A percentile compares a stretch with the other conserved stretches of the same genome.
Evolutionary conservation across 2,329 filamentous ascomycete genomes (phyloP).

Genomic region (Sclerotinia minor): DNA sequence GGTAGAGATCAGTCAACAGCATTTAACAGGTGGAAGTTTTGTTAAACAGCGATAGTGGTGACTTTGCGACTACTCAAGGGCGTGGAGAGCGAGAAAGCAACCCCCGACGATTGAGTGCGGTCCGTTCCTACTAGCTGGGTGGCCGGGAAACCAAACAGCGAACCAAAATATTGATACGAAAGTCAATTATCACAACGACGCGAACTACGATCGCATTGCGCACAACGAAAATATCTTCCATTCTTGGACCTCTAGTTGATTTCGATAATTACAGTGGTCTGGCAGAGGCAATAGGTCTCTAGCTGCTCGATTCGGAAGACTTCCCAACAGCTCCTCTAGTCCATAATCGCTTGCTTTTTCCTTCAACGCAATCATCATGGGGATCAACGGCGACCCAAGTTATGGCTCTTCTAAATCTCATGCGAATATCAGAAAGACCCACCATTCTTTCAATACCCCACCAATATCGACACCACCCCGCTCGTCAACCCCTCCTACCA

Average conservation of each 20-base stretch:
- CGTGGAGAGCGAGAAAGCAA: constrained; percentile 13
- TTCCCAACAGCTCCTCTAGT: constrained; percentile 9
- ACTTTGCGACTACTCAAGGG: neutral
- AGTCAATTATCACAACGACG: constrained; percentile 16
- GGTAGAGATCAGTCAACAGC: constrained; percentile 17
- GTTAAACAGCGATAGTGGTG: neutral
- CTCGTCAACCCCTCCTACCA: constrained; percentile 39
- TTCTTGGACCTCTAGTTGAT: neutral
- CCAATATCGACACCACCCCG: constrained; percentile 39
- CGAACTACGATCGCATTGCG: constrained; percentile 23
- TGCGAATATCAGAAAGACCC: constrained; percentile 33
- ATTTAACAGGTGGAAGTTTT: neutral
- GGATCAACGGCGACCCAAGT: constrained; percentile 33
- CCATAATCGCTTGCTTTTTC: constrained; percentile 16
- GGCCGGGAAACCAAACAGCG: constrained; percentile 22
- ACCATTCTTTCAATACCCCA: constrained; percentile 37
- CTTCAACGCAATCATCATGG: constrained; percentile 33
- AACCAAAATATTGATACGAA: constrained; percentile 20
- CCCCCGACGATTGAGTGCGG: constrained; percentile 23
- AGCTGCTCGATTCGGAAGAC: neutral
- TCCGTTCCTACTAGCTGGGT: constrained; percentile 11
- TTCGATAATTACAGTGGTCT: constrained; percentile 7
- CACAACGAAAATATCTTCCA: constrained; percentile 2
- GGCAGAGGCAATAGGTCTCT: constrained; percentile 4
- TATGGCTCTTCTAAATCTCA: constrained; percentile 33